Base-by-base conservation (phyloP, 1,139 yeast species). In the Blastobotrys raffinosifermentans region DNA sequence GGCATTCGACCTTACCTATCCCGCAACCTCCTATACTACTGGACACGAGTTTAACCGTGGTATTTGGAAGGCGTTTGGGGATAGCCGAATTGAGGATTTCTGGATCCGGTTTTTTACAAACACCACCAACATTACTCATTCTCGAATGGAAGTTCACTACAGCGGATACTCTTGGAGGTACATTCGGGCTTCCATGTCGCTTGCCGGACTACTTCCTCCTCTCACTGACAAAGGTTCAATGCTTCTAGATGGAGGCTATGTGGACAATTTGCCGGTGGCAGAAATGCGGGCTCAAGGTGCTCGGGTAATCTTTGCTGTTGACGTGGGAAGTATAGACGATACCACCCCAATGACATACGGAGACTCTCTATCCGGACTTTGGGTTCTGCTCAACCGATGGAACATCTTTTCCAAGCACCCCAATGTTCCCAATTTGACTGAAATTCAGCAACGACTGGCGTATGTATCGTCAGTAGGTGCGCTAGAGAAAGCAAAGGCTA, bases 21-120 rank as follows among this genome's bases (percentile, higher is more conserved):
- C 98, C 0, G 80, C 86, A 0, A 87, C 96, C 0, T 83, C 97
- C 0, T 91, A 91, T 56, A 83, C 94, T 9, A 91, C 98, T 0
- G 98, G 98, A 1, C 95, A 91, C 61, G 97, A 87, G 58, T 91
- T 91, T 60, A 91, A 91, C 58, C 71, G 97, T 49, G 97, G 98
- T 33, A 78, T 91, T 14, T 91, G 97, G 96, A 91, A 91, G 58
- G 75, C 86, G 0, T 83, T 91, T 64, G 97, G 97, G 0, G 93
- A 86, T 47, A 72, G 80, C 16, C 81, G 95, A 52, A 85, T 91
- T 48, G 98, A 91, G 55, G 98, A 91, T 57, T 89, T 91, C 58
- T 91, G 98, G 98, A 72, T 91, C 42, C 77, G 74, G 44, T 91
- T 77, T 55, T 91, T 75, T 55, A 79, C 93, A 54, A 91, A 91